Evolutionary conservation across 2,329 filamentous ascomycete species (phyloP).

Genomic region (Diaporthe vaccinii): DNA sequence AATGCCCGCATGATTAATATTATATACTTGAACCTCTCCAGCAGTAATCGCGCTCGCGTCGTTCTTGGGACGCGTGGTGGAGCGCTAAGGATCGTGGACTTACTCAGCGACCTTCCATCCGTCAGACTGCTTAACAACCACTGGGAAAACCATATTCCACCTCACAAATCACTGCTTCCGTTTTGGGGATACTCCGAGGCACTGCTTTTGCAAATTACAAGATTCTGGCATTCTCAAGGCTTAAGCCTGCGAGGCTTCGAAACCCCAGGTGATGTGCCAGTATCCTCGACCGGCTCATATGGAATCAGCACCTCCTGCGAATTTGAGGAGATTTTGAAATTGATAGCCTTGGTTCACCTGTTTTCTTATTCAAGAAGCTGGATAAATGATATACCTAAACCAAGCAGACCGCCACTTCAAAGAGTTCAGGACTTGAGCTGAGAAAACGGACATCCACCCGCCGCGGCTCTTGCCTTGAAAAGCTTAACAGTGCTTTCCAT

Average conservation of each 20-base stretch:
- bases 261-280: background rate
- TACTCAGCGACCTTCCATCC: constrained; percentile 8
- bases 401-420: background rate
- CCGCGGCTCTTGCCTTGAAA: background rate
- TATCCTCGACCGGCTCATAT: no score
- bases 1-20: background rate
- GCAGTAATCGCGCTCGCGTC: no score
- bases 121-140: constrained; percentile 3
- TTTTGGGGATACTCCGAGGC: background rate
- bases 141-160: background rate
- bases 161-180: background rate
- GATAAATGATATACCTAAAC: background rate
- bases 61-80: background rate
- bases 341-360: background rate
- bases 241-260: background rate
- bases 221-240: background rate
- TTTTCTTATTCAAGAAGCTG: background rate
- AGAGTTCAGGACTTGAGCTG: background rate
- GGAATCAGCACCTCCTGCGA: background rate
- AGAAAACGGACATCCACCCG: constrained; percentile 3
- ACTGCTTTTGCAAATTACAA: background rate
- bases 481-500: background rate
- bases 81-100: background rate
- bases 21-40: background rate
- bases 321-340: background rate